phyloP scores from a whole-genome alignment of 352 stramenopile genomes.

The Phytophthora gonapodyides region DNA sequence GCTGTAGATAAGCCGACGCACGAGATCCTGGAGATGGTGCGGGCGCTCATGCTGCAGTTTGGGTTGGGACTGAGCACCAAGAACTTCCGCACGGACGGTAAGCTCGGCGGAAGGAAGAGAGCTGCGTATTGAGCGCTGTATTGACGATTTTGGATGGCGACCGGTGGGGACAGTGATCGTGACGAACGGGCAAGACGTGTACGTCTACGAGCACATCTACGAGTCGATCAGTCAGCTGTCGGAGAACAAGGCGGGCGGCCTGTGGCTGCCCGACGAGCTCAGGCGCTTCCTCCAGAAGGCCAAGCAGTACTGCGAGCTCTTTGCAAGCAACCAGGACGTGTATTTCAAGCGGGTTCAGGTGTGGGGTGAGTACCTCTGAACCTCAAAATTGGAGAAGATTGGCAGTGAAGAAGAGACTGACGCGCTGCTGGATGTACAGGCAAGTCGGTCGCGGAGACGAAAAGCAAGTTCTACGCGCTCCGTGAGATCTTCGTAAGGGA shows the following conservation, averaged over 20 bases:
- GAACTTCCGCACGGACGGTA: conserved; percentile 70
- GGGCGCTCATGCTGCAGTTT: conserved; percentile 63
- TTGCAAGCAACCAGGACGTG: conserved; percentile 42
- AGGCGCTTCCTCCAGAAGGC: conserved; percentile 62
- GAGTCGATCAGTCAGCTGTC: conserved; percentile 60
- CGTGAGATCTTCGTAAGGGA: conserved; percentile 69
- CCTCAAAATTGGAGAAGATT: not conserved
- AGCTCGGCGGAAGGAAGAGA: not conserved
- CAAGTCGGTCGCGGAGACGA: conserved; percentile 64
- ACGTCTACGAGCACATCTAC: conserved; percentile 72
- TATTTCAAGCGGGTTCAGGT: conserved; percentile 78
- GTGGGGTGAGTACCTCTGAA: conserved; percentile 41
- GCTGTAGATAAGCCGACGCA: conserved; percentile 37
- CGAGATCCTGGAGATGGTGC: conserved; percentile 54
- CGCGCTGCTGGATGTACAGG: conserved; percentile 25
- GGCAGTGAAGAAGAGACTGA: not conserved
- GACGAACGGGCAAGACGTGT: conserved; percentile 42
- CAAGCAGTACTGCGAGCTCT: conserved; percentile 54
- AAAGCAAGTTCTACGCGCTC: conserved; percentile 75
- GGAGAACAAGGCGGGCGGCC: conserved; percentile 62
- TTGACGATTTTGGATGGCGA: not conserved
- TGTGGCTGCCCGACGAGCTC: conserved; percentile 77
- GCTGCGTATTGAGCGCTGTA: no score
- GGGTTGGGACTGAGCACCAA: conserved; percentile 64
- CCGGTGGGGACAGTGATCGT: conserved; percentile 28